phyloP scores from a whole-genome alignment of 2,329 filamentous ascomycete species.

The Colletotrichum scovillei region DNA sequence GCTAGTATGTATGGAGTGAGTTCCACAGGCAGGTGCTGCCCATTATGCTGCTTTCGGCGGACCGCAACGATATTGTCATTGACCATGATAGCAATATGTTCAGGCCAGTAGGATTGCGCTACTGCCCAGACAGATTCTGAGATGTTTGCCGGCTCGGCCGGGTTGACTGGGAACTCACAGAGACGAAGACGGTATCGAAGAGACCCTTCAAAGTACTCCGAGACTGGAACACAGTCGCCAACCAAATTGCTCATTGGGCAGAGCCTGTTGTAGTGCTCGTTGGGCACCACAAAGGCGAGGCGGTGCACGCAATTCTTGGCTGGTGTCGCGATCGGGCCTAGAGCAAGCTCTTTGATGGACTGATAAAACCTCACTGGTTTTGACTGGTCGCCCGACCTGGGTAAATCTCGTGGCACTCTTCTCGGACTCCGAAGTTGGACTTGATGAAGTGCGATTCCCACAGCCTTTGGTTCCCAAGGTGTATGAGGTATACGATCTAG shows the following conservation, averaged over 20 bases:
- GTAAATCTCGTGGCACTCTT: constrained; percentile 46
- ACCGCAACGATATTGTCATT: constrained; percentile 70
- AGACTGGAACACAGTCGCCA: constrained; percentile 49
- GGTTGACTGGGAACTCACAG: constrained; percentile 49
- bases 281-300: constrained; percentile 59
- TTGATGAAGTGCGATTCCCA: constrained; percentile 59
- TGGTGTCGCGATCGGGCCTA: constrained; percentile 55
- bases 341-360: constrained; percentile 62
- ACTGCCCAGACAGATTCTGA: constrained; percentile 69
- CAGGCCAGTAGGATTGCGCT: constrained; percentile 77
- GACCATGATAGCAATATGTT: constrained; percentile 74
- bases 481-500: constrained; percentile 53
- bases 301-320: constrained; percentile 52
- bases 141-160: constrained; percentile 38
- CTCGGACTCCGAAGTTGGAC: constrained; percentile 60
- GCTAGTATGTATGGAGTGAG: constrained; percentile 69
- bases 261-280: constrained; percentile 49
- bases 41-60: constrained; percentile 77
- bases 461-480: constrained; percentile 53
- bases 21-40: constrained; percentile 81
- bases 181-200: constrained; percentile 77
- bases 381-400: neutral
- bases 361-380: constrained; percentile 63
- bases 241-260: constrained; percentile 42
- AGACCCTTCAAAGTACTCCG: constrained; percentile 61